Conservation (phyloP, 345 rosid genomes). For the Sonneratia caseolaris region DNA sequence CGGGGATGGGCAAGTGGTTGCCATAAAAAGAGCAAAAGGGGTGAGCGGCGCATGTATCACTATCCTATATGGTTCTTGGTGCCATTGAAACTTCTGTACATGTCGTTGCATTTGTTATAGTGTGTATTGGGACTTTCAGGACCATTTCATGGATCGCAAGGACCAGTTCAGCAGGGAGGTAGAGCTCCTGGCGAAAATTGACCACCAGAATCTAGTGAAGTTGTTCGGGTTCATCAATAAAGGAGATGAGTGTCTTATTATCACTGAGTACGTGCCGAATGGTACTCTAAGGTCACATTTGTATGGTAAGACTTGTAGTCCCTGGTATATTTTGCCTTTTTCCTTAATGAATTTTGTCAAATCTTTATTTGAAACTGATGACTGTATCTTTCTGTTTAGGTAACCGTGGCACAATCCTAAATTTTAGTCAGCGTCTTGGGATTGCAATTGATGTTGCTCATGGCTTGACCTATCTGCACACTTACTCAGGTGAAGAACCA, state of each 20-base stretch:
- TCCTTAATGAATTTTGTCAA: background rate
- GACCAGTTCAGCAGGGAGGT: slow-evolving; percentile 89
- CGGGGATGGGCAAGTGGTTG: slow-evolving; percentile 66
- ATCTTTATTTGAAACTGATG: background rate
- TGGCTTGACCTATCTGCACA: slow-evolving; percentile 88
- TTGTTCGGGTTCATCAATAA: slow-evolving; percentile 76
- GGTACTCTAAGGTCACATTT: slow-evolving; percentile 94
- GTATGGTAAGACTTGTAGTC: slow-evolving; percentile 54
- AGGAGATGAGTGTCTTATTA: slow-evolving; percentile 78
- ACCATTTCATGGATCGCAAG: slow-evolving; percentile 48
- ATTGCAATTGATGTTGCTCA: slow-evolving; percentile 91
- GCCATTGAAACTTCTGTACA: background rate
- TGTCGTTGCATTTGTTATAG: background rate
- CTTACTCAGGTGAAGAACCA: slow-evolving; percentile 57
- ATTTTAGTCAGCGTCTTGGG: slow-evolving; percentile 87
- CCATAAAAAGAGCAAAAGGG: slow-evolving; percentile 93
- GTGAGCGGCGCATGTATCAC: slow-evolving; percentile 22
- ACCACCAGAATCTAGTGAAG: slow-evolving; percentile 82
- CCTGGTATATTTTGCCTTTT: background rate
- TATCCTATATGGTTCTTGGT: background rate
- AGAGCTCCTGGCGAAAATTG: slow-evolving; percentile 83
- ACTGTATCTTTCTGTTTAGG: slow-evolving; percentile 30
- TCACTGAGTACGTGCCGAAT: slow-evolving; percentile 83
- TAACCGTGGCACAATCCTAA: slow-evolving; percentile 50
- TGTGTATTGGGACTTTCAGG: slow-evolving; percentile 30